phyloP scores from a whole-genome alignment of 768 basidiomycete species.

The Tulasnella sp. region DNA sequence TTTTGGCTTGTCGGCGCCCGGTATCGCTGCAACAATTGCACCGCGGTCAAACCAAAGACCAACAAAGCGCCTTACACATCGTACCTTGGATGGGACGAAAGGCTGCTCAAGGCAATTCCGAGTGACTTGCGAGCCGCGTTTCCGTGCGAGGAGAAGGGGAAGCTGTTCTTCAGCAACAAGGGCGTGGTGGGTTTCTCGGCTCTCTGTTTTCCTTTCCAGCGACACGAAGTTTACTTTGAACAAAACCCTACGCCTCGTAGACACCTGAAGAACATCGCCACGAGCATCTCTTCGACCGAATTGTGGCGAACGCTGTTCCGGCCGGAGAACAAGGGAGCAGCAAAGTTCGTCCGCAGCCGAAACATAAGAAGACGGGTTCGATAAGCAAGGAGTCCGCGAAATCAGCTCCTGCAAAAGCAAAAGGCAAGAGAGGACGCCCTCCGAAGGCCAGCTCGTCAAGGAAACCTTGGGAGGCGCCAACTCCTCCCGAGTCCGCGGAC shows the following conservation, averaged over 20 bases:
- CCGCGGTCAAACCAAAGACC: slow-evolving; percentile 5
- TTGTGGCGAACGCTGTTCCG: background rate
- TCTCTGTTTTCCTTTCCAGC: background rate
- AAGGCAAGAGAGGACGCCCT: background rate
- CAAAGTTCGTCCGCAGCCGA: background rate
- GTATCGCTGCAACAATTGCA: slow-evolving; percentile 14
- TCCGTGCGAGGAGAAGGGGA: background rate
- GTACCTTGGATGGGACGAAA: background rate
- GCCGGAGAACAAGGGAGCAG: background rate
- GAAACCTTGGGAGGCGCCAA: background rate
- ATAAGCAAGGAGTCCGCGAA: background rate
- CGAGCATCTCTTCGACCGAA: slow-evolving; percentile 9
- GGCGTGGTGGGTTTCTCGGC: background rate
- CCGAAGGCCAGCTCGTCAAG: background rate
- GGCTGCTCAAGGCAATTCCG: slow-evolving; percentile 1
- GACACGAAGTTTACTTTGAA: too few species aligned
- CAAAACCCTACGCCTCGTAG: background rate
- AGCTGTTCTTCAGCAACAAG: slow-evolving; percentile 1
- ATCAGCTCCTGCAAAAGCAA: background rate
- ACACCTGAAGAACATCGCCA: background rate
- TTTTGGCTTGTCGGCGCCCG: too few species aligned
- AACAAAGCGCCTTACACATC: slow-evolving; percentile 1
- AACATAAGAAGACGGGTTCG: background rate
- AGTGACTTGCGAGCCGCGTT: background rate
- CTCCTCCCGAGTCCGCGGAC: background rate